Conservation (phyloP, 2,329 filamentous ascomycete species). For the Aureobasidium subglaciale region DNA sequence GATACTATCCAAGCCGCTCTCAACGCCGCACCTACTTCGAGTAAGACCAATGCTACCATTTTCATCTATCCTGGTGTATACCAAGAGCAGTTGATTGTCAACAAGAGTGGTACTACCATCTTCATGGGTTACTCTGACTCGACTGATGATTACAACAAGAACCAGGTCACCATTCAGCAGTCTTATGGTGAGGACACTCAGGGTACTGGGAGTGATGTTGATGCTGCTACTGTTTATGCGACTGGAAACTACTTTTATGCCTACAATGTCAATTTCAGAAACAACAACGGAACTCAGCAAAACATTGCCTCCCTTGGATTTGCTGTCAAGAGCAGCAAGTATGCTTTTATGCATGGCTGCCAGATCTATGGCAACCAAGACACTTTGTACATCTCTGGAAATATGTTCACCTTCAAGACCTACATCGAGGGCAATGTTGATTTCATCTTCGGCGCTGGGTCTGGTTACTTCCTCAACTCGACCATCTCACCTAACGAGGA, state of each 20-base stretch:
- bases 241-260: slow-evolving; percentile 36
- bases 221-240: slow-evolving; percentile 35
- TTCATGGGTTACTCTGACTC: slow-evolving; percentile 34
- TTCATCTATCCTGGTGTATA: slow-evolving; percentile 37
- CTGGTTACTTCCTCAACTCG: slow-evolving; percentile 38
- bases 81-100: slow-evolving; percentile 34
- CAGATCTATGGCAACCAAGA: slow-evolving; percentile 35
- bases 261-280: slow-evolving; percentile 36
- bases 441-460: slow-evolving; percentile 39
- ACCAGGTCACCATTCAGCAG: slow-evolving; percentile 31
- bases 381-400: slow-evolving; percentile 31
- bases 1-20: slow-evolving; percentile 33
- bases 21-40: slow-evolving; percentile 30
- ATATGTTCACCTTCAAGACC: slow-evolving; percentile 35
- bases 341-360: slow-evolving; percentile 32
- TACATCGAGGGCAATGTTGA: slow-evolving; percentile 37
- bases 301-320: slow-evolving; percentile 35
- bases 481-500: slow-evolving; percentile 33
- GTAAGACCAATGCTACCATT: slow-evolving; percentile 32
- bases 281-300: slow-evolving; percentile 32
- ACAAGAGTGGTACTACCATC: slow-evolving; percentile 33
- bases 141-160: slow-evolving; percentile 32
- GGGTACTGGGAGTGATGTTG: slow-evolving; percentile 30
- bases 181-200: slow-evolving; percentile 33
- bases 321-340: slow-evolving; percentile 37